Percentiles rank a stretch among this genome's conserved stretches.
Evolutionary conservation across 2,329 filamentous ascomycete species (phyloP).

Genomic region (Arthroderma sp.): DNA sequence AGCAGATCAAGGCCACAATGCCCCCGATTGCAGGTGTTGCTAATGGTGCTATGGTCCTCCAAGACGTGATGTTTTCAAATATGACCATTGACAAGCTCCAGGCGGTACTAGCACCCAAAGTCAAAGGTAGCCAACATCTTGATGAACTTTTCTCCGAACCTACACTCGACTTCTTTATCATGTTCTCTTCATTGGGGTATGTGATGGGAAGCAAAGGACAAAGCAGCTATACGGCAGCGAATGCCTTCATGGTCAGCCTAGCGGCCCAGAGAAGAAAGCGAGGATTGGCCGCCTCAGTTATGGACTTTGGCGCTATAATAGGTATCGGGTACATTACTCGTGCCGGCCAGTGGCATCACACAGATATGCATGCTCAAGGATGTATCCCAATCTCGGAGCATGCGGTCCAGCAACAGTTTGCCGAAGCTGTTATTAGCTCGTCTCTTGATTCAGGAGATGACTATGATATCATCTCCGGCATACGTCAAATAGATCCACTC

Average conservation of each 20-base stretch:
- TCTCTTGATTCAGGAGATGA: constrained; percentile 17
- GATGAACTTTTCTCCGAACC: constrained; percentile 14
- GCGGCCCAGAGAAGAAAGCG: neutral
- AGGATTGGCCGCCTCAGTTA: constrained; percentile 8
- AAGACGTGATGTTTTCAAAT: constrained; percentile 25
- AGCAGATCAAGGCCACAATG: constrained; percentile 7
- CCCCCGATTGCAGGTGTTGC: constrained; percentile 23
- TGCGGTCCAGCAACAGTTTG: constrained; percentile 43
- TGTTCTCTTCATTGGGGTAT: constrained; percentile 13
- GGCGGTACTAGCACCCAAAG: constrained; percentile 28
- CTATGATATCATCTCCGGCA: neutral
- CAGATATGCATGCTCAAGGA: neutral
- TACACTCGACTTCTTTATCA: constrained; percentile 12
- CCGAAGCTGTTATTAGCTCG: constrained; percentile 40
- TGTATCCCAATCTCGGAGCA: constrained; percentile 30
- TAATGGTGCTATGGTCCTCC: constrained; percentile 28
- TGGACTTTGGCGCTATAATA: constrained; percentile 7
- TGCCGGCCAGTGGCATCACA: constrained; percentile 4
- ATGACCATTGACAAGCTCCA: constrained; percentile 24
- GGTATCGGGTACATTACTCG: constrained; percentile 6
- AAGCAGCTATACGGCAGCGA: constrained; percentile 31
- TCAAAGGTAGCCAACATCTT: constrained; percentile 24
- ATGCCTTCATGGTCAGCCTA: constrained; percentile 34
- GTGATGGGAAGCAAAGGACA: constrained; percentile 28
- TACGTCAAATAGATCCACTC: neutral